Evolutionary conservation across 176 grass and related monocot genomes (phyloP).

Genomic region (Bolboschoenus planiculmis): DNA sequence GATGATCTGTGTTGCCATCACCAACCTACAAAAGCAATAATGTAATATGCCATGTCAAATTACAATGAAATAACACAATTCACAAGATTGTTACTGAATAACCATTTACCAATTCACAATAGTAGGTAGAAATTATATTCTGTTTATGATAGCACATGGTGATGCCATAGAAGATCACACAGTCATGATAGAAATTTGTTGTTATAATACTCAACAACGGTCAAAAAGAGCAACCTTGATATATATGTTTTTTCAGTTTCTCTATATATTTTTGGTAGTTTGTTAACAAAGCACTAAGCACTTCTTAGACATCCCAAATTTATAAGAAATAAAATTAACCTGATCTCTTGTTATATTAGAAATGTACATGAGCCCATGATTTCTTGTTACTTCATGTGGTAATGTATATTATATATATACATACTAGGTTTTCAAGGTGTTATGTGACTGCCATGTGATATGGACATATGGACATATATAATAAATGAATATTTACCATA

Average conservation of each 20-base stretch:
- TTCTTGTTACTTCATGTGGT: background rate
- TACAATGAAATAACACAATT: background rate
- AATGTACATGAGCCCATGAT: background rate
- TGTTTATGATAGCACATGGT: background rate
- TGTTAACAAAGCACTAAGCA: background rate
- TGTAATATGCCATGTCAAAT: background rate
- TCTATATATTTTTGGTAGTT: background rate
- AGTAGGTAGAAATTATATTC: no score
- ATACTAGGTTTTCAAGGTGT: background rate
- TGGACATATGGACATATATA: background rate
- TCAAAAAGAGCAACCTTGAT: background rate
- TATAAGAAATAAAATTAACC: background rate
- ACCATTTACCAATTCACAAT: no score
- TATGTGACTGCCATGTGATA: background rate
- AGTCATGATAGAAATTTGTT: background rate
- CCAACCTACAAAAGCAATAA: conserved; percentile 44
- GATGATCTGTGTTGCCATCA: conserved; percentile 74
- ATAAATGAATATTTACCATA: background rate
- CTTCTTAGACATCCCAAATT: background rate
- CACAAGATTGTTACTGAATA: background rate
- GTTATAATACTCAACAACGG: background rate
- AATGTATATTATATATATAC: background rate
- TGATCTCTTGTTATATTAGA: background rate
- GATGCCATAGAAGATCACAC: background rate
- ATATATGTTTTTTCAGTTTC: background rate